Conservation (phyloP, 495 filamentous ascomycete species). For the Penicillium verhagenii region DNA sequence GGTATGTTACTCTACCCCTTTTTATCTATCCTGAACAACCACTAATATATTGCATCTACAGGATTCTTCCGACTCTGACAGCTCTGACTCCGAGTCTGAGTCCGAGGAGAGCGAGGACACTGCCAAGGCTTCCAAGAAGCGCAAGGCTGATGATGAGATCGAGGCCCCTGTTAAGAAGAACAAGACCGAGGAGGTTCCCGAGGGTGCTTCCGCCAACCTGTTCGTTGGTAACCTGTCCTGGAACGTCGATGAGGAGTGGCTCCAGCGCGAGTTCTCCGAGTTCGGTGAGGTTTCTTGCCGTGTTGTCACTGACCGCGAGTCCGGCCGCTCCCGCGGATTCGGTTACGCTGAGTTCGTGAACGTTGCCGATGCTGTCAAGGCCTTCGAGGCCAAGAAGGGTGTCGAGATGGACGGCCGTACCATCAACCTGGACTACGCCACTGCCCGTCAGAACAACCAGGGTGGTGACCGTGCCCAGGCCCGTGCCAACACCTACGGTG, state of each 20-base stretch:
- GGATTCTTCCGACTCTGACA: slow-evolving; percentile 34
- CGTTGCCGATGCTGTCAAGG: slow-evolving; percentile 68
- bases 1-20: slow-evolving; percentile 21
- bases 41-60: slow-evolving; percentile 8
- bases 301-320: slow-evolving; percentile 80
- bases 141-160: slow-evolving; percentile 76
- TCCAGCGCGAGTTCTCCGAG: slow-evolving; percentile 79
- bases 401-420: slow-evolving; percentile 77
- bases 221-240: slow-evolving; percentile 95
- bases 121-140: slow-evolving; percentile 69
- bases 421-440: slow-evolving; percentile 88
- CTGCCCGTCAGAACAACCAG: slow-evolving; percentile 57
- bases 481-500: slow-evolving; percentile 76
- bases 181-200: slow-evolving; percentile 69
- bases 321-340: slow-evolving; percentile 88
- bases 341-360: slow-evolving; percentile 91
- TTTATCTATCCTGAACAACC: slow-evolving; percentile 2
- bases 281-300: slow-evolving; percentile 76
- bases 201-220: slow-evolving; percentile 66
- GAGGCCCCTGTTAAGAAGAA: slow-evolving; percentile 72
- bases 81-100: slow-evolving; percentile 50
- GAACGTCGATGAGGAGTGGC: slow-evolving; percentile 91
- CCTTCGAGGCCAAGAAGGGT: slow-evolving; percentile 77
- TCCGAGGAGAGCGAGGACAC: slow-evolving; percentile 48
- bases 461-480: slow-evolving; percentile 58